Evolutionary conservation across 148 eudicot species (phyloP), one percentile per base, ranked within the genome.

Genomic region (Silene latifolia): DNA sequence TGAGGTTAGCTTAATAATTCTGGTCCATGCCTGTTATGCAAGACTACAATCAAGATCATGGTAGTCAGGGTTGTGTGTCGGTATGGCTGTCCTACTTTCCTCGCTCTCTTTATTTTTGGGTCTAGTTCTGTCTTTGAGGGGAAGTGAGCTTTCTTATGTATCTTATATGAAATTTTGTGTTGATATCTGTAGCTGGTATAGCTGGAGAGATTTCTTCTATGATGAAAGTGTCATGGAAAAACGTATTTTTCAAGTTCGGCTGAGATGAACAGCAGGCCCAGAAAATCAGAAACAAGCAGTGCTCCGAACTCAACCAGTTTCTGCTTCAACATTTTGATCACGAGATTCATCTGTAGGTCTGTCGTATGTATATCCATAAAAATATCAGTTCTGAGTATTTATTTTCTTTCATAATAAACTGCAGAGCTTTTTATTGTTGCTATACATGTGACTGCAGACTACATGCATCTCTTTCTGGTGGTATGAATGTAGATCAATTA

Each of bases 221-320:
- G 48, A 72, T 27, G 64, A 86, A 82, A 32, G 81, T 80, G 58
- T 51, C 74, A 27, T 77, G 89, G 61, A 90, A 25, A 78, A 89
- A 62, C 86, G 74, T 89, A 87, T 77, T 90, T 87, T 20, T 88
- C 92, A 14, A 97, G 93, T 61, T 91, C 87, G 46, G 96, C 98
- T 78, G 88, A 94, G 73, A 80, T 84, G 69, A 91, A 90, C 66
- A 92, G 53, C 73, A 82, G 54, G 46, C 77, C 25, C 91, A 87
- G 47, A 85, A 68, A 58, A 90, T 97, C 14, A 89, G 53, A 67
- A 62, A 24, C 71, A 39, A 20, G 89, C 57, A 91, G 60, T 7
- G 82, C 89, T 63, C 95, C 93, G 21, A 97, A 92, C 63, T 89
- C 96, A 9, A 89, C 95, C 68, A 92, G 84, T 56, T 96, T 92